phyloP scores from a whole-genome alignment of 192 early-diverging fungal genomes.

The Gryganskiella cystojenkinii region DNA sequence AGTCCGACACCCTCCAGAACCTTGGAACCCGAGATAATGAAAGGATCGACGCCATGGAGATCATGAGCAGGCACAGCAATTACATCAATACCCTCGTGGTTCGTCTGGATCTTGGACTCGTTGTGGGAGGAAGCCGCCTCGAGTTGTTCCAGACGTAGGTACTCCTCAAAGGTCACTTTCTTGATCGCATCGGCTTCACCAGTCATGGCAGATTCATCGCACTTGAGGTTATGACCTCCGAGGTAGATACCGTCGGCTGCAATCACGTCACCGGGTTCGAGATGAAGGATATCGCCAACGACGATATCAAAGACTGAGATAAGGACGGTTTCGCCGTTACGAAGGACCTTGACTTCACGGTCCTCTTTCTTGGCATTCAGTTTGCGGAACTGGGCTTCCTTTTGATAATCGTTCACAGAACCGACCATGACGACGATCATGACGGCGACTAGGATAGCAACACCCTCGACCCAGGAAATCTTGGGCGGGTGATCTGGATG shows the following conservation, averaged over 20 bases:
- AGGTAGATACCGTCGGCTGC: conserved; percentile 92
- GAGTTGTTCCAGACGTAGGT: conserved; percentile 25
- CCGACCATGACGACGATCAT: conserved; percentile 78
- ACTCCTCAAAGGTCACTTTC: conserved; percentile 73
- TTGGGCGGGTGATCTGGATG: conserved; percentile 23
- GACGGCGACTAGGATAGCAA: conserved; percentile 86
- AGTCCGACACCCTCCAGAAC: conserved; percentile 88
- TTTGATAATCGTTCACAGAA: conserved; percentile 84
- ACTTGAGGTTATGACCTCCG: conserved; percentile 79
- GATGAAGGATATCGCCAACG: conserved; percentile 87
- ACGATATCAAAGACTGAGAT: conserved; percentile 83
- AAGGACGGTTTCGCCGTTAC: conserved; percentile 71
- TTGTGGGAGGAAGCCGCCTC: conserved; percentile 23
- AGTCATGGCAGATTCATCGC: conserved; percentile 92
- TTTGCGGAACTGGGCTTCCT: conserved; percentile 85
- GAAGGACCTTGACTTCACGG: conserved; percentile 75
- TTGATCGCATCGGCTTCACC: conserved; percentile 91
- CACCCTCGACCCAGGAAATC: conserved; percentile 86
- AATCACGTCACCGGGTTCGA: conserved; percentile 93
- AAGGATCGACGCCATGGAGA: conserved; percentile 67
- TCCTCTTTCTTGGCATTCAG: conserved; percentile 88
- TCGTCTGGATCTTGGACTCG: conserved; percentile 25
- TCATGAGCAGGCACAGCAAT: conserved; percentile 9
- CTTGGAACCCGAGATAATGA: conserved; percentile 92
- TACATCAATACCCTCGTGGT: conserved; percentile 54